A percentile compares a stretch with the other conserved stretches of the same genome.
phyloP scores from a whole-genome alignment of 345 rosid species.

The Diplotaxis tenuifolia region DNA sequence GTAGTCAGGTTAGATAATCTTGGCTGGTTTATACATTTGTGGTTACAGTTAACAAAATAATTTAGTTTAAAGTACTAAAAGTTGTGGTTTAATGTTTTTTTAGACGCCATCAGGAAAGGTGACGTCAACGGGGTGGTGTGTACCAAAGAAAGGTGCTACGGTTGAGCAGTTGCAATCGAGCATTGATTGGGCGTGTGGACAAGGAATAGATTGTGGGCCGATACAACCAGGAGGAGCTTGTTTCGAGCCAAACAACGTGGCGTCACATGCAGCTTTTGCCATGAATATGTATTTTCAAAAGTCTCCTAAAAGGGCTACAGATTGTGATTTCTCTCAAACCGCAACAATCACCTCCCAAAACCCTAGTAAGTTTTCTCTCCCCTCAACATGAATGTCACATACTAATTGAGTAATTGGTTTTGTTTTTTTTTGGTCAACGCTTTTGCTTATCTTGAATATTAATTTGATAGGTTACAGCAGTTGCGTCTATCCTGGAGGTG shows the following conservation, averaged over 20 bases:
- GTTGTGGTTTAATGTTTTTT: neutral
- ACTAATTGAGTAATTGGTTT: too few species aligned
- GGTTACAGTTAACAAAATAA: neutral
- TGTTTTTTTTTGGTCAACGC: too few species aligned
- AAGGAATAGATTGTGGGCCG: conserved; percentile 64
- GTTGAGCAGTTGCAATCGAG: conserved; percentile 61
- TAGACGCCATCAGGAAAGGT: conserved; percentile 52
- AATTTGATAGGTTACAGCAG: conserved; percentile 50
- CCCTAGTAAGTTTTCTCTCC: conserved; percentile 55
- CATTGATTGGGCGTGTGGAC: conserved; percentile 81
- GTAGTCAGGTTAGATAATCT: conserved; percentile 51
- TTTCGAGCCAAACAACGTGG: conserved; percentile 67
- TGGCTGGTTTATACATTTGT: neutral
- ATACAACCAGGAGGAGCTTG: conserved; percentile 88
- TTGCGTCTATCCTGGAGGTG: conserved; percentile 62
- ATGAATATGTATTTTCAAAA: conserved; percentile 78
- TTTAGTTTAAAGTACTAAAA: neutral
- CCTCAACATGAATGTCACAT: too few species aligned
- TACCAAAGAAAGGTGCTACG: conserved; percentile 55
- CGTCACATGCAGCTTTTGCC: conserved; percentile 81
- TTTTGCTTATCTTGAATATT: neutral
- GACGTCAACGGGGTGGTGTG: conserved; percentile 55
- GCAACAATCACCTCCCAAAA: conserved; percentile 65
- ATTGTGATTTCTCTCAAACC: conserved; percentile 77
- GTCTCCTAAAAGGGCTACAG: conserved; percentile 43